Evolutionary conservation across 352 stramenopile species (phyloP).

Genomic region (Pythium chondricola): DNA sequence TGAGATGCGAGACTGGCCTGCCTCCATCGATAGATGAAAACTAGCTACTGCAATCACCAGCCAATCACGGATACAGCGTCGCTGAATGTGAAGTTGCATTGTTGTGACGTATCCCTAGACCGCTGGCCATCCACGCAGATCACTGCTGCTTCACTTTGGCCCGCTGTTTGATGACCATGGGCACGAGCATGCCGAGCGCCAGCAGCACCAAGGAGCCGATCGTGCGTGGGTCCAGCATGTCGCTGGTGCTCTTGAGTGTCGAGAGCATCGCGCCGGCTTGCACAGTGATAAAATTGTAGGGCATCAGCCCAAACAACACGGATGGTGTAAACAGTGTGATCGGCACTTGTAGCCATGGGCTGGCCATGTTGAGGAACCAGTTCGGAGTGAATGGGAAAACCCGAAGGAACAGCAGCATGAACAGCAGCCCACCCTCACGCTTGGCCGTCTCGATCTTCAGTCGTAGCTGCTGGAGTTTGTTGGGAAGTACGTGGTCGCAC

Average conservation of each 20-base stretch:
- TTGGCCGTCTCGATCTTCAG: conserved; percentile 47
- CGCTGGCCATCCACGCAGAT: too few relatives aligned
- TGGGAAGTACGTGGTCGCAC: conserved; percentile 52
- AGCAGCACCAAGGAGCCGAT: conserved; percentile 54
- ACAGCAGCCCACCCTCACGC: conserved; percentile 40
- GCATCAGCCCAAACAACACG: conserved; percentile 62
- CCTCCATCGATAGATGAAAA: too few relatives aligned
- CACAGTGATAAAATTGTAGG: conserved; percentile 82
- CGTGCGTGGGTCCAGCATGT: conserved; percentile 54
- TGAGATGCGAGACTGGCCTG: too few relatives aligned
- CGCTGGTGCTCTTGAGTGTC: conserved; percentile 52
- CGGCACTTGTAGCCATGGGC: conserved; percentile 71
- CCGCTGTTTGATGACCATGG: conserved; percentile 43
- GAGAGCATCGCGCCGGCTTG: conserved; percentile 72
- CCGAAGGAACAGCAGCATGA: conserved; percentile 65
- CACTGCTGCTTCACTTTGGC: conserved; percentile 9
- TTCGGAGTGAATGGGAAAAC: conserved; percentile 83
- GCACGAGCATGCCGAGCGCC: conserved; percentile 60
- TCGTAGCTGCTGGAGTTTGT: conserved; percentile 47
- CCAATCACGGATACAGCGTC: too few relatives aligned
- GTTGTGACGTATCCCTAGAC: too few relatives aligned
- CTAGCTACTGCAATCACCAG: too few relatives aligned
- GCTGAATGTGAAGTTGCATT: too few relatives aligned
- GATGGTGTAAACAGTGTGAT: conserved; percentile 56
- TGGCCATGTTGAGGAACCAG: conserved; percentile 81